These are phyloP conservation scores for Fusarium sp. DNA, from an alignment of 2,329 filamentous ascomycete species.

Conservation along the genomic window DNA sequence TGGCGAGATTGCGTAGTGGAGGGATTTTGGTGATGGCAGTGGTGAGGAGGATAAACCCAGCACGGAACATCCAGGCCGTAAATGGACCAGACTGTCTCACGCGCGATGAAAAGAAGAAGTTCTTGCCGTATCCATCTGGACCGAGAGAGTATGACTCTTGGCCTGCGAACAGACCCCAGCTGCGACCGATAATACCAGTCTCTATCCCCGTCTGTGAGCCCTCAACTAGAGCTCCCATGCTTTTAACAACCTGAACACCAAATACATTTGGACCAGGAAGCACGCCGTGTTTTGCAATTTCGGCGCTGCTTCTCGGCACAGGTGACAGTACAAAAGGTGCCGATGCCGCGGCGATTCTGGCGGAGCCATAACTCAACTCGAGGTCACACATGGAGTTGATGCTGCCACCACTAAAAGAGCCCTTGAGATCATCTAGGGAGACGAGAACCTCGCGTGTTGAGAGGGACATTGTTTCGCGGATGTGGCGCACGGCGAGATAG, in stretches of 20 bases:
- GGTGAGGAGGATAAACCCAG: constrained; percentile 10
- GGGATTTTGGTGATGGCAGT: constrained; percentile 14
- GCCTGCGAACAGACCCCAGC: constrained; percentile 25
- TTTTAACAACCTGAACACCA: background rate
- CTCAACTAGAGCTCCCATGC: constrained; percentile 10
- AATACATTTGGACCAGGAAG: background rate
- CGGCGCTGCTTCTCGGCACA: background rate
- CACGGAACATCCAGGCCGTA: background rate
- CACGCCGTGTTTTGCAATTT: background rate
- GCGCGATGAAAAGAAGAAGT: background rate
- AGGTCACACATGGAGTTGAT: constrained; percentile 32
- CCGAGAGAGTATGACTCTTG: background rate
- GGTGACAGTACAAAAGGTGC: background rate
- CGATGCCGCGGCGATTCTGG: background rate
- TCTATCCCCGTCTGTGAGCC: constrained; percentile 29
- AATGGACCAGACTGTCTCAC: background rate
- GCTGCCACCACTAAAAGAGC: constrained; percentile 33
- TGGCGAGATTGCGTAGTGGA: constrained; percentile 19
- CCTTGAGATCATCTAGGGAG: constrained; percentile 18
- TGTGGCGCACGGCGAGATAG: constrained; percentile 23
- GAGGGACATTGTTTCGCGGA: constrained; percentile 13
- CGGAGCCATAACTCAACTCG: background rate
- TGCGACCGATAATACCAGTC: constrained; percentile 30
- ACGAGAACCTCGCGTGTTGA: constrained; percentile 25
- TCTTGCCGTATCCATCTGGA: background rate